These are phyloP conservation scores for Leccinum cinnamomeum DNA, from an alignment of 1,284 basidiomycete genomes.

Conservation along the genomic window DNA sequence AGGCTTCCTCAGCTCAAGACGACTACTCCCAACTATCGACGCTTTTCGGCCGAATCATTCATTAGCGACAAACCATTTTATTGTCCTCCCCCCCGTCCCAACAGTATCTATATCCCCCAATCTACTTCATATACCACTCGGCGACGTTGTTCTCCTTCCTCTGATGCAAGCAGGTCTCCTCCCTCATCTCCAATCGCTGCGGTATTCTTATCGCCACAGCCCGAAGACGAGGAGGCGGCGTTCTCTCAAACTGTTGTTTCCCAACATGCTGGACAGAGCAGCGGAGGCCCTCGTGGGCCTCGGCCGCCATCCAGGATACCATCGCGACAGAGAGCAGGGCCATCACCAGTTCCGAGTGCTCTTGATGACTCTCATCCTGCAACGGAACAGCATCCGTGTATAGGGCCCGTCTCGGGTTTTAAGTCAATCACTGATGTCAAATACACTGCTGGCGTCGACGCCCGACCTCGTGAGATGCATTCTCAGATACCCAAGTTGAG, in stretches of 20 bases:
- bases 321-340: conserved; percentile 15
- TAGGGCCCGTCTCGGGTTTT: conserved; percentile 14
- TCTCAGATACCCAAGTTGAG: conserved; percentile 35
- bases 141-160: conserved; percentile 15
- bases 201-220: conserved; percentile 1
- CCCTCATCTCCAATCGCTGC: conserved; percentile 8
- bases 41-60: conserved; percentile 31
- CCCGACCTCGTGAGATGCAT: conserved; percentile 18
- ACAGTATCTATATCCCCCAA: conserved; percentile 22
- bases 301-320: conserved; percentile 16
- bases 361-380: not conserved
- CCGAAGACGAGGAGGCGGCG: conserved; percentile 3
- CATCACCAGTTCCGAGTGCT: conserved; percentile 3
- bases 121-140: conserved; percentile 13
- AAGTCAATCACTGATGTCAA: conserved; percentile 19
- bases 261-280: conserved; percentile 21
- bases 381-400: conserved; percentile 3
- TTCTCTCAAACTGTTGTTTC: not conserved
- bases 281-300: conserved; percentile 17
- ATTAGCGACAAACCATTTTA: conserved; percentile 27
- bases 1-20: conserved; percentile 33
- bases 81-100: conserved; percentile 19
- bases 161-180: conserved; percentile 17
- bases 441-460: not conserved
- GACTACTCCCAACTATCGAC: conserved; percentile 24